Evolutionary conservation across 2,329 filamentous ascomycete species (phyloP), one percentile per base, ranked within the genome.

Genomic region (Aspergillus awamori): DNA sequence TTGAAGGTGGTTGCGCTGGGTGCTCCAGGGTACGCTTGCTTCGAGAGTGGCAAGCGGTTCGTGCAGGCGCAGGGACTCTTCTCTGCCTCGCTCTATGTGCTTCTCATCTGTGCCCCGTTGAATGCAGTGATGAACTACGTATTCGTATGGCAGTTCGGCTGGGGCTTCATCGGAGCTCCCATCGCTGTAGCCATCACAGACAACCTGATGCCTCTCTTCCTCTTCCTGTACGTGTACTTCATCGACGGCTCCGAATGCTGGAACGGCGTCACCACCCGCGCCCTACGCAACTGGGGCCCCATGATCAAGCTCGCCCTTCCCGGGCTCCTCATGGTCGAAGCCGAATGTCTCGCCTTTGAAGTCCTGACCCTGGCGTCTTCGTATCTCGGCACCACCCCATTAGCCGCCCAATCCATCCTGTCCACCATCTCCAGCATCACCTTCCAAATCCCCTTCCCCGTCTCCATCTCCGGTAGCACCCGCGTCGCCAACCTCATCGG

Each of bases 331-430:
- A 97, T 97, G 93, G 90, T 98, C 2, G 88, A 96, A 74, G 93
- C 94, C 5, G 94, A 98, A 75, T 96, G 91, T 79, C 84, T 97
- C 10, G 93, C 93, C 6, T 98, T 98, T 74, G 94, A 98, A 75
- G 87, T 97, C 53, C 82, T 97, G 64, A 97, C 93, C 0, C 82
- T 97, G n/a, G 87, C 88, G 8, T 86, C 91, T 0, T 91, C 89
- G 55, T 91, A 90, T 68, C 88, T 97, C 60, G 91, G 90, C 15
- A 87, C 91, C 1, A 88, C 88, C 17, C 87, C 89, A 63, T 85
- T 98, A 1, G 94, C 94, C 0, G 93, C 95, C 0, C 93, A 99
- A 76, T 93, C 90, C 36, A 88, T 97, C 13, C 81, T 98, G 2
- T 86, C 89, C 22, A 95, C 90, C 0, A 82, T 97, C 49, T 87